Base-by-base conservation (phyloP, 306 rosid genomes). In the Vachellia pachyceras region DNA sequence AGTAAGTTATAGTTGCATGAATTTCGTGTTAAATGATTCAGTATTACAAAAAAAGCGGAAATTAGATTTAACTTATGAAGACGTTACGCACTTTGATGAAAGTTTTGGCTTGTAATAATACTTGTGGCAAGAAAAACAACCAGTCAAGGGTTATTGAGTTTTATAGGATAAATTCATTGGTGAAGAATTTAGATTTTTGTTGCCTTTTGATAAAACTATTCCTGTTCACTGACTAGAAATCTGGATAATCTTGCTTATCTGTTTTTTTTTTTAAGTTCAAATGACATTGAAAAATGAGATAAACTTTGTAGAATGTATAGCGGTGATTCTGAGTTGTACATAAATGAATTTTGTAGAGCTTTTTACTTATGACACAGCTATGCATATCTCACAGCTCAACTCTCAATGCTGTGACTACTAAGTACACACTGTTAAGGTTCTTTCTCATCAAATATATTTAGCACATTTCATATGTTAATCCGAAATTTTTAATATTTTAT, bases 11-110 rank as follows among this genome's bases (percentile, higher is more conserved):
- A 2, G 23, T 71, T 46, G 14, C 76, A 69, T 73, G 77, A 69
- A 3, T 73, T 61, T 77, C 41, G 20, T 69, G 54, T 77, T 46
- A 65, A 69, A 46, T 39, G 35, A 40, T 17, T 50, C 61, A n/a
- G 14, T 64, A 39, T 13, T 41, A 29, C 52, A 42, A 47, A 49
- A 58, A 5, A 76, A 66, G 78, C 76, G 17, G 73, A 58, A 55
- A 33, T 39, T 77, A 60, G 65, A 63, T 55, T 71, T 58, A 79
- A 57, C 35, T 79, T 39, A 44, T 18, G 76, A 42, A 75, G 64
- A 47, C n/a, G 20, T 79, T 49, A 25, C 22, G 17, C 54, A 58
- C 47, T 41, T 18, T 17, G 40, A 37, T 82, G 67, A 75, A 73
- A 50, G 10, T 15, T 65, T 72, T 73, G 73, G 73, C 39, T 63